Evolutionary conservation across 2,329 filamentous ascomycete genomes (phyloP).

Genomic region (Emergomyces orientalis): DNA sequence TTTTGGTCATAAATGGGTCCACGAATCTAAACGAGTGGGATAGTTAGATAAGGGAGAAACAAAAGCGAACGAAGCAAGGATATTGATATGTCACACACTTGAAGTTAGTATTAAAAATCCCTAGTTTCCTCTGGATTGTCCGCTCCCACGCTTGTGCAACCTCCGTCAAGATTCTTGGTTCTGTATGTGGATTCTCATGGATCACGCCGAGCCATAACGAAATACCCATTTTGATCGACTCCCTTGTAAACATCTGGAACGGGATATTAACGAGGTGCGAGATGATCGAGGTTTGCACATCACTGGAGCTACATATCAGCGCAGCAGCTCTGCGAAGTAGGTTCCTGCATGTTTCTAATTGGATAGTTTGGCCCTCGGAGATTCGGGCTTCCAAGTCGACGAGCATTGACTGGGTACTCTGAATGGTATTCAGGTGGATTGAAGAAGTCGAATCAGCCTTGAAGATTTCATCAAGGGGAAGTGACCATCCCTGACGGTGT

Average conservation of each 20-base stretch:
- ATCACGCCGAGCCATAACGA: constrained; percentile 96
- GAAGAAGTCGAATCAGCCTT: background rate
- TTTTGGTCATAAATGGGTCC: constrained; percentile 82
- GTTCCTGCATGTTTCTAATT: constrained; percentile 66
- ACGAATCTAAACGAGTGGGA: constrained; percentile 45
- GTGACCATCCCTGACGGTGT: constrained; percentile 7
- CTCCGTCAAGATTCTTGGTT: constrained; percentile 74
- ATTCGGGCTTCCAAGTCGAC: constrained; percentile 32
- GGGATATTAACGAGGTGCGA: constrained; percentile 87
- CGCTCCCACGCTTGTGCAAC: constrained; percentile 86
- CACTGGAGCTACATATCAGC: constrained; percentile 67
- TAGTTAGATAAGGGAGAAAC: constrained; percentile 11
- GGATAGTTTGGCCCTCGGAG: constrained; percentile 57
- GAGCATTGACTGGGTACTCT: constrained; percentile 10
- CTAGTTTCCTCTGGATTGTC: constrained; percentile 65
- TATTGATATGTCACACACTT: constrained; percentile 33
- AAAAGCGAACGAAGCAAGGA: background rate
- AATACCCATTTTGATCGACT: constrained; percentile 89
- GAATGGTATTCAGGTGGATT: constrained; percentile 5
- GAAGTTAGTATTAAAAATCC: constrained; percentile 68
- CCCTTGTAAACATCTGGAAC: constrained; percentile 85
- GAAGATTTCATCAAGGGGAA: background rate
- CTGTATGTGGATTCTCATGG: constrained; percentile 85
- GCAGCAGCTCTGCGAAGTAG: constrained; percentile 77
- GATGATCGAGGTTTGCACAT: constrained; percentile 67